Base-by-base conservation (phyloP, 1,284 basidiomycete genomes). In the Vanrija humicola region DNA sequence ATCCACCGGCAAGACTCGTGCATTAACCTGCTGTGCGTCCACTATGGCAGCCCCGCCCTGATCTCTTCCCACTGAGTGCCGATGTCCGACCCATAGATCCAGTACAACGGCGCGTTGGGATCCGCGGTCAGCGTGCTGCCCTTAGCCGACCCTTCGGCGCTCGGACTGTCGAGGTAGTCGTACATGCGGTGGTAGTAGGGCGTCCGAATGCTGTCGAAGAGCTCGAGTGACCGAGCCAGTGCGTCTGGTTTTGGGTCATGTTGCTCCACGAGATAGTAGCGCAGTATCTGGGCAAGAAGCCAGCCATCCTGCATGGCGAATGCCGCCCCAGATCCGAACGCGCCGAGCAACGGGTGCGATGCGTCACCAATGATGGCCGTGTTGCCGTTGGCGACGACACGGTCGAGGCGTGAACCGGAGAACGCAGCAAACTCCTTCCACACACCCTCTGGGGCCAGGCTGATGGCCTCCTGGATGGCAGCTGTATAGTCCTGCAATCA, bases 291-390 rank as follows among this genome's bases (percentile, higher is more conserved):
- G 16, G 50, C 55, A 7, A 56, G 21, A 16, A 54, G 42, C 46
- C 44, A 62, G 3, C 49, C 56, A 47, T 62, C 60, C 45, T 62
- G 52, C 19, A 62, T 26, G 16, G 60, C 60, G 34, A 62, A 62
- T 9, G 42, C 60, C 1, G 60, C 60, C 9, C 56, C 60, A 16
- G 56, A 54, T 6, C 60, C 60, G 42, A 56, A 58, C 15, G 56
- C 56, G 39, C 60, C 56, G 7, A 47, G 43, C 43, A 58, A 38
- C 23, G 56, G 59, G 38, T 62, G 60, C 3, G 56, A 58, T 3
- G 60, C 49, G 34, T 58, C 56, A 3, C 60, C 56, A 9, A 59
- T 29, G 8, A 62, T 38, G 28, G 50, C 19, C 15, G 39, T 26
- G 29, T 53, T 56, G 12, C 39, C 23, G 23, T 21, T 38, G 7